These are phyloP conservation scores for Ceratocystis eucalypticola DNA, from an alignment of 2,329 filamentous ascomycete genomes.

Conservation along the genomic window DNA sequence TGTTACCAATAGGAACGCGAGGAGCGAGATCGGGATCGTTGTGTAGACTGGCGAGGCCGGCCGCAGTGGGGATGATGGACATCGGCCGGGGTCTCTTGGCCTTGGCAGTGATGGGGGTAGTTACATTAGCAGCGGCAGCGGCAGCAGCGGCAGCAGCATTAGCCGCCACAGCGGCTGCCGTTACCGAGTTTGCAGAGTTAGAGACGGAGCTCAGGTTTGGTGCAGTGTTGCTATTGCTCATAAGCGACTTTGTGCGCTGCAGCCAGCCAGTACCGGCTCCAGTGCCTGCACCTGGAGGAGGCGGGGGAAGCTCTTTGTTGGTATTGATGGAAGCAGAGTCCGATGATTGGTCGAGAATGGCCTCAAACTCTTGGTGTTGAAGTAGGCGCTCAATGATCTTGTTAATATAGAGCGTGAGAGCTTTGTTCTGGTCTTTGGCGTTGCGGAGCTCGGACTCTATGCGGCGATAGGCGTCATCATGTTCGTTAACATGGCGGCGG, in stretches of 20 bases:
- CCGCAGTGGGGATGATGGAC: slow-evolving; percentile 38
- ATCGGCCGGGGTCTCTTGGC: slow-evolving; percentile 39
- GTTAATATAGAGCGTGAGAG: slow-evolving; percentile 93
- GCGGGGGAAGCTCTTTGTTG: slow-evolving; percentile 75
- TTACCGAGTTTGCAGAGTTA: slow-evolving; percentile 33
- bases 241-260: slow-evolving; percentile 44
- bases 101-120: slow-evolving; percentile 24
- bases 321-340: slow-evolving; percentile 37
- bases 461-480: slow-evolving; percentile 50
- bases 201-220: slow-evolving; percentile 32
- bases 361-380: slow-evolving; percentile 88
- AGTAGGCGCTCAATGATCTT: slow-evolving; percentile 94
- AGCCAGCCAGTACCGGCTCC: slow-evolving; percentile 36
- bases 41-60: slow-evolving; percentile 31
- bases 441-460: slow-evolving; percentile 67
- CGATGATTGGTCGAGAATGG: slow-evolving; percentile 72
- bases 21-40: slow-evolving; percentile 62
- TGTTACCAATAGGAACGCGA: slow-evolving; percentile 55
- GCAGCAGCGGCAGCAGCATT: slow-evolving; percentile 14
- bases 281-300: slow-evolving; percentile 33
- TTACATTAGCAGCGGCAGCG: slow-evolving; percentile 19
- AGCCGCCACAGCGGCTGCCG: background rate
- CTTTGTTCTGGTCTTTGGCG: slow-evolving; percentile 90
- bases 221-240: slow-evolving; percentile 27
- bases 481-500: slow-evolving; percentile 40